A percentile compares a stretch with the other conserved stretches of the same genome.
Evolutionary conservation across 31 red algal species (phyloP).

Genomic region (Bonnemaisonia californica): DNA sequence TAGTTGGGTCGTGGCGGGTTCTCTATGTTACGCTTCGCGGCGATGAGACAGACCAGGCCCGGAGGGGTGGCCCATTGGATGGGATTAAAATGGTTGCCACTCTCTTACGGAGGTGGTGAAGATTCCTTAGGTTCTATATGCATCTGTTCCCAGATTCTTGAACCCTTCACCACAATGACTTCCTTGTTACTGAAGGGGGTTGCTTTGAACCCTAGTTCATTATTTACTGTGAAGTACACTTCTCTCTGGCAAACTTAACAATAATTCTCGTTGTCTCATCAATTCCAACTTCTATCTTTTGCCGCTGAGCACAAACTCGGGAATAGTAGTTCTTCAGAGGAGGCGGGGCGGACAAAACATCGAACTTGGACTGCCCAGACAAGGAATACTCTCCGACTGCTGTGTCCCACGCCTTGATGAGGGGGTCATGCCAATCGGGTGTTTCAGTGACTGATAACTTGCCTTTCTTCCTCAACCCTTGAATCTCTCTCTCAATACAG

Average conservation of each 20-base stretch:
- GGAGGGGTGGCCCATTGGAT: conserved; percentile 61
- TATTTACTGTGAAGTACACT: no score
- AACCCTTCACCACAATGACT: no score
- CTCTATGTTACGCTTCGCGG: conserved; percentile 66
- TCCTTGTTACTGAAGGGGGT: no score
- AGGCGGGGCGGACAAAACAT: conserved; percentile 32
- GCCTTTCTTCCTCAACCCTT: conserved; percentile 55
- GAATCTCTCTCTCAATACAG: conserved; percentile 65
- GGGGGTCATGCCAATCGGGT: conserved; percentile 55
- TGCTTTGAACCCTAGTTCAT: no score
- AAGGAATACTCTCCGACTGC: conserved; percentile 55
- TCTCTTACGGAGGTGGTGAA: conserved; percentile 77
- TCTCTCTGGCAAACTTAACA: conserved; percentile 38
- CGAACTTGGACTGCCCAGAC: conserved; percentile 50
- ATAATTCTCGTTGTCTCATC: conserved; percentile 62
- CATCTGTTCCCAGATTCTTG: no score
- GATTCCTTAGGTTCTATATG: no score
- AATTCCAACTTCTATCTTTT: conserved; percentile 51
- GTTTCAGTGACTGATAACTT: conserved; percentile 35
- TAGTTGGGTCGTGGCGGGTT: conserved; percentile 77
- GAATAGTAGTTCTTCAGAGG: conserved; percentile 62
- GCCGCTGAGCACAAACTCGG: conserved; percentile 57
- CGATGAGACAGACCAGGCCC: conserved; percentile 46
- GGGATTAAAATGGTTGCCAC: conserved; percentile 81
- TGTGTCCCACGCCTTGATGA: conserved; percentile 63